phyloP scores from a whole-genome alignment of 768 basidiomycete genomes.

The Macrocybe gigantea region DNA sequence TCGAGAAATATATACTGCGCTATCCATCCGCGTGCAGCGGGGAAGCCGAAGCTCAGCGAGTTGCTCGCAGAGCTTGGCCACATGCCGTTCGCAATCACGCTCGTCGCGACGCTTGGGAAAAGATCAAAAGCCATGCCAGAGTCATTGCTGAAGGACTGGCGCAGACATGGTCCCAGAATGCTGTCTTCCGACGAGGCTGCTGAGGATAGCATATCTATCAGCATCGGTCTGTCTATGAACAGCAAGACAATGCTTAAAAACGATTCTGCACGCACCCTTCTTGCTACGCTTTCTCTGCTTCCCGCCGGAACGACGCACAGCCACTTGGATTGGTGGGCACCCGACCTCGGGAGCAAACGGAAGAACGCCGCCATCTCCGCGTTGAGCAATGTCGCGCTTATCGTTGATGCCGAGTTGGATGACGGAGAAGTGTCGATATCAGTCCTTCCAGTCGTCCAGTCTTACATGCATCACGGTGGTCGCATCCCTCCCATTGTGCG shows the following conservation, averaged over 20 bases:
- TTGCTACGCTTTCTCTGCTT: slow-evolving; percentile 16
- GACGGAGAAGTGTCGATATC: slow-evolving; percentile 4
- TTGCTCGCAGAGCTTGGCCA: slow-evolving; percentile 18
- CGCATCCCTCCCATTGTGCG: slow-evolving; percentile 4
- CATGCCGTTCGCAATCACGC: slow-evolving; percentile 26
- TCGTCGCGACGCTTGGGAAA: slow-evolving; percentile 21
- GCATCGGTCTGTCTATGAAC: slow-evolving; percentile 6
- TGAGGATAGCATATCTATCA: slow-evolving; percentile 4
- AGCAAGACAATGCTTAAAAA: slow-evolving; percentile 2
- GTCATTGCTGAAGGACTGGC: slow-evolving; percentile 2
- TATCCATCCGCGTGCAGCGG: slow-evolving; percentile 12
- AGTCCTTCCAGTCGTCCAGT: slow-evolving; percentile 15
- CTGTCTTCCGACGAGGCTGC: slow-evolving; percentile 4
- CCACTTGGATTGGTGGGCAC: slow-evolving; percentile 4
- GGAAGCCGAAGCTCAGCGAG: slow-evolving; percentile 14
- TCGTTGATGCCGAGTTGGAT: not conserved
- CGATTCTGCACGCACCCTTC: slow-evolving; percentile 5
- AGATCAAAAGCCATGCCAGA: not conserved
- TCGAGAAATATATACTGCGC: slow-evolving; percentile 15
- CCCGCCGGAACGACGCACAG: slow-evolving; percentile 15
- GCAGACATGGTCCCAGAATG: slow-evolving; percentile 1
- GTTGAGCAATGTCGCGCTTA: slow-evolving; percentile 2
- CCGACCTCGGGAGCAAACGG: not conserved
- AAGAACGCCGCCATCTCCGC: slow-evolving; percentile 6
- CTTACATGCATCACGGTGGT: slow-evolving; percentile 9